A percentile compares a stretch with the other conserved stretches of the same genome.
phyloP scores from a whole-genome alignment of 441 rosid genomes.

The Gossypium trilobum region DNA sequence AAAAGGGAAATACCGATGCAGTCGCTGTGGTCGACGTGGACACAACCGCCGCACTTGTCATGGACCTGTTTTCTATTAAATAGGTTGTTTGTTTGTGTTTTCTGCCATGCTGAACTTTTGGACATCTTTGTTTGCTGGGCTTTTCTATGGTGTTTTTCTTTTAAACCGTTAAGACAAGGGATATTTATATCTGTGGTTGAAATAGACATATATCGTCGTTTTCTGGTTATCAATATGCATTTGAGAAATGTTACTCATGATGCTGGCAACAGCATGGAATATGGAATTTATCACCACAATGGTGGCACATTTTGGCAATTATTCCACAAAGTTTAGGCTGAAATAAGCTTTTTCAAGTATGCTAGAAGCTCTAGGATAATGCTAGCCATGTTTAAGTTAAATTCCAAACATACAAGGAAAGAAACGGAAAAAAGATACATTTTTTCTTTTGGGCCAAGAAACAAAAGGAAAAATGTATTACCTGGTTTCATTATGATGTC shows the following conservation, averaged over 20 bases:
- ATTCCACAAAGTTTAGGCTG: background rate
- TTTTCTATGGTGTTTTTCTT: background rate
- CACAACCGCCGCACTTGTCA: conserved; percentile 10
- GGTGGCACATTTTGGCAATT: background rate
- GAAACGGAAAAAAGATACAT: background rate
- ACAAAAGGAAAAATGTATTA: background rate
- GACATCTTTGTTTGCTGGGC: conserved; percentile 5
- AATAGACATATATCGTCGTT: background rate
- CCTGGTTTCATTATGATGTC: background rate
- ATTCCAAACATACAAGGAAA: background rate
- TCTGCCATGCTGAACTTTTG: conserved; percentile 7
- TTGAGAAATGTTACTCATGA: background rate
- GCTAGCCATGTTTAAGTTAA: conserved; percentile 6
- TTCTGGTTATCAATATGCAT: background rate
- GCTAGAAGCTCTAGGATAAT: background rate
- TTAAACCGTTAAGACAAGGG: conserved; percentile 6
- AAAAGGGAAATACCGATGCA: conserved; percentile 1
- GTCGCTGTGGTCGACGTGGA: conserved; percentile 13
- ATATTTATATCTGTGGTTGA: background rate
- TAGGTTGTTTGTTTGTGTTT: background rate
- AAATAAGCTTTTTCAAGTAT: background rate
- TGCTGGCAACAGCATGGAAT: background rate
- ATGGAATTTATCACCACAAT: background rate
- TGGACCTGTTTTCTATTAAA: conserved; percentile 14
- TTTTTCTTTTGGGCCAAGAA: background rate